Percentiles rank a stretch among this genome's conserved stretches.
phyloP scores from a whole-genome alignment of 352 stramenopile species.

The Phytopythium sindhum region DNA sequence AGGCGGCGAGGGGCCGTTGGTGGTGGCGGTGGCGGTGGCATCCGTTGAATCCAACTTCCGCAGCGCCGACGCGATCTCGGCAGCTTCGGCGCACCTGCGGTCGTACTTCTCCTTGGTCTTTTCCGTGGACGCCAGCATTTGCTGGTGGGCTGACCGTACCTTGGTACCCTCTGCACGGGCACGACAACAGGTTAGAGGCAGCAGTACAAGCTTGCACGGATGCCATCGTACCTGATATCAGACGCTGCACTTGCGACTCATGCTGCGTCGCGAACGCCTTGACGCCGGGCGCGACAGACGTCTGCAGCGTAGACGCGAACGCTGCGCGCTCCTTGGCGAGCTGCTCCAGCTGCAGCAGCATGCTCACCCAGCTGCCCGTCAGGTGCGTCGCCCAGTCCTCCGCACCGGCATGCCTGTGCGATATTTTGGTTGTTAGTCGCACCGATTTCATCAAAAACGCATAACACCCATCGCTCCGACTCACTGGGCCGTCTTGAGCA shows the following conservation, averaged over 20 bases:
- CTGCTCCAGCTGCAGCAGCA: slow-evolving; percentile 52
- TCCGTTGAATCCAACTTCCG: slow-evolving; percentile 23
- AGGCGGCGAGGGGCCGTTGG: slow-evolving; percentile 8
- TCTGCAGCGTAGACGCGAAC: slow-evolving; percentile 63
- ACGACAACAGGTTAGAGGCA: background rate
- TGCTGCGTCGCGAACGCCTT: slow-evolving; percentile 73
- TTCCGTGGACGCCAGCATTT: slow-evolving; percentile 55
- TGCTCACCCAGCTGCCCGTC: slow-evolving; percentile 44
- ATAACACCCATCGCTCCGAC: background rate
- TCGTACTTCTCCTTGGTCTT: slow-evolving; percentile 82
- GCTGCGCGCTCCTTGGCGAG: slow-evolving; percentile 51
- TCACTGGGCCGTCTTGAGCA: slow-evolving; percentile 63
- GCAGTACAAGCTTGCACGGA: background rate
- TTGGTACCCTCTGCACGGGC: slow-evolving; percentile 59
- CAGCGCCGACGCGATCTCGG: slow-evolving; percentile 41
- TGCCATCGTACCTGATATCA: slow-evolving; percentile 52
- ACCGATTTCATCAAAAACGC: background rate
- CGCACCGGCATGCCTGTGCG: slow-evolving; percentile 37
- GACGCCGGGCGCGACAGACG: slow-evolving; percentile 44
- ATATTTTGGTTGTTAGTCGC: background rate
- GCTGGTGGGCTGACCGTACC: slow-evolving; percentile 55
- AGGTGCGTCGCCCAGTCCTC: slow-evolving; percentile 75
- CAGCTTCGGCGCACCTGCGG: slow-evolving; percentile 60
- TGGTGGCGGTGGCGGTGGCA: background rate
- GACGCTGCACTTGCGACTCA: slow-evolving; percentile 68